phyloP scores from a whole-genome alignment of 768 basidiomycete genomes.

The Hydnomerulius pinastri region DNA sequence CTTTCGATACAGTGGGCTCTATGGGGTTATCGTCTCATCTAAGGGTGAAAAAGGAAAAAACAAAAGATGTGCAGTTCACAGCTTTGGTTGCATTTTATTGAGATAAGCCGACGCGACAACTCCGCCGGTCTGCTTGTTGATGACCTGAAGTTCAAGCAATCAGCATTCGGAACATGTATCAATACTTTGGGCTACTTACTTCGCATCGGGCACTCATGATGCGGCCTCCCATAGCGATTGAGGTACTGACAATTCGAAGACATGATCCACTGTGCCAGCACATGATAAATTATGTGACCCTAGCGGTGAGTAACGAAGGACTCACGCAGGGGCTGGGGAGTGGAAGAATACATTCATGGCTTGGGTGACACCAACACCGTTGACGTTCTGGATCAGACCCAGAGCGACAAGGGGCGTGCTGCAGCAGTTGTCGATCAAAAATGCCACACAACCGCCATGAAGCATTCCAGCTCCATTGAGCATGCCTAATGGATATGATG shows the following conservation, averaged over 20 bases:
- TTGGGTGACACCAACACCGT: slow-evolving; percentile 77
- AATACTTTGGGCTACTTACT: slow-evolving; percentile 38
- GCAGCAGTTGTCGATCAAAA: slow-evolving; percentile 74
- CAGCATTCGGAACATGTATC: neutral
- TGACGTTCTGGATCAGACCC: slow-evolving; percentile 57
- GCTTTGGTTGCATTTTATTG: slow-evolving; percentile 76
- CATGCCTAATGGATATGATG: slow-evolving; percentile 48
- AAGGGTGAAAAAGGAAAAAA: slow-evolving; percentile 4
- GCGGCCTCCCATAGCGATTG: slow-evolving; percentile 64
- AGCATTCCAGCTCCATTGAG: slow-evolving; percentile 76
- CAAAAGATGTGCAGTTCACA: slow-evolving; percentile 32
- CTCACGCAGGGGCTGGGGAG: slow-evolving; percentile 64
- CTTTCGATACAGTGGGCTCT: slow-evolving; percentile 27
- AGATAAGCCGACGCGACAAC: slow-evolving; percentile 66
- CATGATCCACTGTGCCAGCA: slow-evolving; percentile 50
- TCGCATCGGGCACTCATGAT: slow-evolving; percentile 75
- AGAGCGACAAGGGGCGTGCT: slow-evolving; percentile 69
- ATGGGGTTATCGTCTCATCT: slow-evolving; percentile 10
- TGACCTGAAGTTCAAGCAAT: slow-evolving; percentile 41
- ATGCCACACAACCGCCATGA: slow-evolving; percentile 75
- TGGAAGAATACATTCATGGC: slow-evolving; percentile 71
- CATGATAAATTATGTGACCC: slow-evolving; percentile 7
- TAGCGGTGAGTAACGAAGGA: slow-evolving; percentile 8
- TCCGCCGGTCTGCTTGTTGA: slow-evolving; percentile 58
- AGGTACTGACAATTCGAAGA: slow-evolving; percentile 62